Base-by-base conservation (phyloP, 352 stramenopile genomes). In the Phytophthora pini region DNA sequence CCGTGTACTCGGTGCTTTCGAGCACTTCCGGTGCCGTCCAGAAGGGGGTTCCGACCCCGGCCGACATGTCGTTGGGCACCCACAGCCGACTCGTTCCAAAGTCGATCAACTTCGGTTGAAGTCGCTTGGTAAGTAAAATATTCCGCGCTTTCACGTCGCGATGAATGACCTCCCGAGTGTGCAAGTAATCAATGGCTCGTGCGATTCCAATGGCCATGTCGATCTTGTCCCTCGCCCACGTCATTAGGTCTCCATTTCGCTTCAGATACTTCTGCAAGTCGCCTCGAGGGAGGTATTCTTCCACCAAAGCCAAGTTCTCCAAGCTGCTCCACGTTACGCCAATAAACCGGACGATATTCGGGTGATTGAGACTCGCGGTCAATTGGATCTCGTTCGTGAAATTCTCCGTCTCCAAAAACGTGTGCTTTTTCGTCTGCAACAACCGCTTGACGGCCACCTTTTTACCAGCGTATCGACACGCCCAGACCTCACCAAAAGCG, bases 121-220 rank as follows among this genome's bases (percentile, higher is more conserved):
- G 45, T 17, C 57, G 7, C 50, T 74, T 62, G 7, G 70, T 90
- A n/a, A 94, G 65, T 49, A 94, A 61, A 38, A 94, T 82, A 58
- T 94, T 94, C 46, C 83, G 72, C 15, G 86, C 79, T 53, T 94
- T 94, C 54, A 94, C 78, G 48, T 94, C 86, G 26, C 86, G 84
- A 45, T 94, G 84, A 57, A 94, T 89, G 55, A 94, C 60, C 11
- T 61, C 26, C 2, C 57, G 68, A 15, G 24, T 57, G 61, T 87
- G 77, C 20, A 87, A 36, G 53, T 87, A 84, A 24, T 61, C 27
- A 40, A 87, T 54, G 1, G 62, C 77, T 26, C 50, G 53, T 0
- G 61, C 77, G 24, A 87, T 68, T 24, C 67, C 79, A 22, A 82
- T 38, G 1, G 79, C 79, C 38, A 84, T 65, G 20, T 52, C 46